Percentiles rank a stretch among this genome's conserved stretches.
These are phyloP conservation scores for Phialocephala subalpina DNA, from an alignment of 2,329 filamentous ascomycete species.

Conservation along the genomic window DNA sequence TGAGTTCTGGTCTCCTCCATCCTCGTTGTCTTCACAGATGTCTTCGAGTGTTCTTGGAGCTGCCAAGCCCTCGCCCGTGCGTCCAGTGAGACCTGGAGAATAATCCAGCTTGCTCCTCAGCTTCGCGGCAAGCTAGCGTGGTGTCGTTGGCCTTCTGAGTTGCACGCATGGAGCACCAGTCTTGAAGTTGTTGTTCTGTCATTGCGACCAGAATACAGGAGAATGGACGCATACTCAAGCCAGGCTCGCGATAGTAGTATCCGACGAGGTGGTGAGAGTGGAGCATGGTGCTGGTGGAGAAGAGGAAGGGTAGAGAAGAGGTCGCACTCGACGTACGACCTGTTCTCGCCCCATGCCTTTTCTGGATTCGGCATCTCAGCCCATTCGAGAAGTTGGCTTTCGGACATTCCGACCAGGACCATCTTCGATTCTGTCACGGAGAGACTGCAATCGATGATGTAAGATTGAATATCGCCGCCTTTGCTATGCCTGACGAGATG, in stretches of 20 bases:
- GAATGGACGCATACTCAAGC: not conserved
- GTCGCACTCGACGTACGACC: not conserved
- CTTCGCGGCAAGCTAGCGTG: not conserved
- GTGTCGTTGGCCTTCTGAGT: not conserved
- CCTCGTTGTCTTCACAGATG: too few species aligned
- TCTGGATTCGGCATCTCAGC: not conserved
- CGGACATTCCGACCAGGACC: not conserved
- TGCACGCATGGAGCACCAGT: not conserved
- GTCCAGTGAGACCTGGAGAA: too few species aligned
- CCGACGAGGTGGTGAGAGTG: not conserved
- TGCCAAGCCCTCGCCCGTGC: too few species aligned
- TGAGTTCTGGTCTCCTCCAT: too few species aligned
- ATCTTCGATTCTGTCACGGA: not conserved
- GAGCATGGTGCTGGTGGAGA: not conserved
- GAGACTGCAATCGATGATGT: not conserved
- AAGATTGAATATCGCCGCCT: not conserved
- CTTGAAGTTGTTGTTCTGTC: not conserved
- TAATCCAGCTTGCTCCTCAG: not conserved
- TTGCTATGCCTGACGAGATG: not conserved
- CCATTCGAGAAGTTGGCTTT: not conserved
- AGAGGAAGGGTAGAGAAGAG: not conserved
- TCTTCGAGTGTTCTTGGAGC: too few species aligned
- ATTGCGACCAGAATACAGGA: not conserved
- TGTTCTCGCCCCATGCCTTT: not conserved
- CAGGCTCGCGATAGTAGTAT: not conserved